Conservation (phyloP, 805 yeast species). For the Candida quercuum region DNA sequence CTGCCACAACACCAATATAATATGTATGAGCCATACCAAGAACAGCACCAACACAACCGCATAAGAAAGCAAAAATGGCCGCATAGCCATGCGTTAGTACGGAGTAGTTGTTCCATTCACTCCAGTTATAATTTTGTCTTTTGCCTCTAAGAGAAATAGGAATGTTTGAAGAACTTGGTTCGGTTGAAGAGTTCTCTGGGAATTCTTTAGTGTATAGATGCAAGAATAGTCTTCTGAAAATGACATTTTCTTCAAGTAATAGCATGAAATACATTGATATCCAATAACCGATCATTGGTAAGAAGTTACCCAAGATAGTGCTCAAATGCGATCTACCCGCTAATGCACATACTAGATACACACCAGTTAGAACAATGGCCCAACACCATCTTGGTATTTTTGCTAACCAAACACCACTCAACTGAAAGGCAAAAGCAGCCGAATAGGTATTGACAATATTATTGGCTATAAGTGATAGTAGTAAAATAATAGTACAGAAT, state of each 20-base stretch:
- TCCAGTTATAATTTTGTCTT: slow-evolving; percentile 60
- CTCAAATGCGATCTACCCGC: slow-evolving; percentile 73
- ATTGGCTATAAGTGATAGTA: slow-evolving; percentile 74
- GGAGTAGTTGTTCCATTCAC: slow-evolving; percentile 60
- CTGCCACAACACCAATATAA: slow-evolving; percentile 74
- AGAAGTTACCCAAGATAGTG: slow-evolving; percentile 68
- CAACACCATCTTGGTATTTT: slow-evolving; percentile 75
- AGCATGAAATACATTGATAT: slow-evolving; percentile 73
- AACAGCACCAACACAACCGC: slow-evolving; percentile 79
- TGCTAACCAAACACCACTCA: slow-evolving; percentile 49
- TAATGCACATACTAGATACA: slow-evolving; percentile 65
- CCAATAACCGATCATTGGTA: slow-evolving; percentile 94
- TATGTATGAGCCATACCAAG: slow-evolving; percentile 87
- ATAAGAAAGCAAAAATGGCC: slow-evolving; percentile 55
- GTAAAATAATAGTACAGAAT: slow-evolving; percentile 62
- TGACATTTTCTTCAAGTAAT: slow-evolving; percentile 62
- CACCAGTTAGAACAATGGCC: slow-evolving; percentile 55
- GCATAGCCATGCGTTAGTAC: slow-evolving; percentile 69
- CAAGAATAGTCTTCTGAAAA: slow-evolving; percentile 53
- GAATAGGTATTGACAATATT: slow-evolving; percentile 79
- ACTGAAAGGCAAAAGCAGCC: slow-evolving; percentile 73
- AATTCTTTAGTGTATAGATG: slow-evolving; percentile 40
- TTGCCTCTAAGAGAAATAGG: slow-evolving; percentile 16
- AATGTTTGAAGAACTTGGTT: slow-evolving; percentile 1
- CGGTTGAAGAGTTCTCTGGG: slow-evolving; percentile 18